Evolutionary conservation across 768 basidiomycete species (phyloP).

Genomic region (Exidia glandulosa): DNA sequence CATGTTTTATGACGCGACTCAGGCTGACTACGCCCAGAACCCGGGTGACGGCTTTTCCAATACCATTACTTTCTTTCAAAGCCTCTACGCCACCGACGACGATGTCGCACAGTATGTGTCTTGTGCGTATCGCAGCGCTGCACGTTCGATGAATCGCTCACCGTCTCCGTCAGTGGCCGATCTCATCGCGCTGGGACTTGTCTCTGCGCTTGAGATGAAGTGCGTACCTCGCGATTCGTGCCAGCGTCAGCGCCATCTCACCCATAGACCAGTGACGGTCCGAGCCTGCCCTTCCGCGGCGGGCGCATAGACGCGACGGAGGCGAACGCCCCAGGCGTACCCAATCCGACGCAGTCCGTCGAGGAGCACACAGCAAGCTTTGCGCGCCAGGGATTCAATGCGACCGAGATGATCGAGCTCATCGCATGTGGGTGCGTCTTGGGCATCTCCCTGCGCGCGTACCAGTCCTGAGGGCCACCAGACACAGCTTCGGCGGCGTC

Average conservation of each 20-base stretch:
- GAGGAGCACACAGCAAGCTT: slow-evolving; percentile 30
- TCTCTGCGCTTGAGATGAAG: slow-evolving; percentile 27
- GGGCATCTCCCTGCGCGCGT: slow-evolving; percentile 13
- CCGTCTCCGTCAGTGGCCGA: slow-evolving; percentile 27
- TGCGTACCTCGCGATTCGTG: neutral
- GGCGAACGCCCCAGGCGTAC: slow-evolving; percentile 31
- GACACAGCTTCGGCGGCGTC: slow-evolving; percentile 19
- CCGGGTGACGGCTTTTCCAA: slow-evolving; percentile 36
- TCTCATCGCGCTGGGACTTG: slow-evolving; percentile 30
- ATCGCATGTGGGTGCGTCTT: slow-evolving; percentile 43
- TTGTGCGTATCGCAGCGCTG: no score
- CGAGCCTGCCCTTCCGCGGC: slow-evolving; percentile 29
- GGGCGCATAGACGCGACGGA: slow-evolving; percentile 30
- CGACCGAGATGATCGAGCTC: slow-evolving; percentile 39
- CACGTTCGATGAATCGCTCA: slow-evolving; percentile 26
- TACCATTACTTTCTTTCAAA: slow-evolving; percentile 31
- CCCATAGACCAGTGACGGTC: slow-evolving; percentile 26
- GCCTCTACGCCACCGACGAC: slow-evolving; percentile 32
- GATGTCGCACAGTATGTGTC: no score
- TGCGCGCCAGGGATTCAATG: slow-evolving; percentile 31
- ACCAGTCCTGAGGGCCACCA: neutral
- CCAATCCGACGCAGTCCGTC: slow-evolving; percentile 31
- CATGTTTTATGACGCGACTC: neutral
- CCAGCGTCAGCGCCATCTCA: neutral
- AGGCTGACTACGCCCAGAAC: slow-evolving; percentile 33